Conservation (phyloP, 768 basidiomycete species). For the Galerina marginata region DNA sequence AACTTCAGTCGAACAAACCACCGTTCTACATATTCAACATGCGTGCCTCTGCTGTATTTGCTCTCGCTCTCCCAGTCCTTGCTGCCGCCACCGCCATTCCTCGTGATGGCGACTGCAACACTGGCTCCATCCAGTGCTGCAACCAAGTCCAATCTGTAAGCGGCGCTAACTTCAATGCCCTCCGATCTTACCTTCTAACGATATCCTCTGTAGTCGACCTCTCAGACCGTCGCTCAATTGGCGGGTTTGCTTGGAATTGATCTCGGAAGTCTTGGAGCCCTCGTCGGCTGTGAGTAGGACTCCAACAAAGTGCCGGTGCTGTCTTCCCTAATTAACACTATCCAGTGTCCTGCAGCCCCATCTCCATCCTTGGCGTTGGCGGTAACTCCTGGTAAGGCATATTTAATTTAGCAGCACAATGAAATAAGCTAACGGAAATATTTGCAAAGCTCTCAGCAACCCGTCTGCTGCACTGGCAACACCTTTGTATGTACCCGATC, state of each 20-base stretch:
- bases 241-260: conserved; percentile 16
- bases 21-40: conserved; percentile 12
- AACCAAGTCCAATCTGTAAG: conserved; percentile 20
- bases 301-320: no score
- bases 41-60: conserved; percentile 20
- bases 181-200: background rate
- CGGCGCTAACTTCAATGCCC: no score
- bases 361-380: conserved; percentile 10
- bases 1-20: conserved; percentile 14
- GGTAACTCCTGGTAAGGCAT: conserved; percentile 10
- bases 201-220: background rate
- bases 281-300: conserved; percentile 16
- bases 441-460: conserved; percentile 1
- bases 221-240: conserved; percentile 1
- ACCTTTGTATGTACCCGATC: background rate
- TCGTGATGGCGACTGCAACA: conserved; percentile 18
- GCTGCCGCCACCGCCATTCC: conserved; percentile 17
- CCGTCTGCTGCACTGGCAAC: conserved; percentile 2
- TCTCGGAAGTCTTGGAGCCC: conserved; percentile 13
- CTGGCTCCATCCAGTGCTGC: conserved; percentile 22
- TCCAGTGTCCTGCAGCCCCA: conserved; percentile 15
- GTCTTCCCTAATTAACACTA: background rate
- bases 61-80: conserved; percentile 24
- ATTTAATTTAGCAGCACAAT: no score
- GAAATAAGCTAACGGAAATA: no score